A percentile compares a stretch with the other conserved stretches of the same genome.
These are phyloP conservation scores for Paragyromitra xinjiangensis DNA, from an alignment of 495 filamentous ascomycete species.

Conservation along the genomic window DNA sequence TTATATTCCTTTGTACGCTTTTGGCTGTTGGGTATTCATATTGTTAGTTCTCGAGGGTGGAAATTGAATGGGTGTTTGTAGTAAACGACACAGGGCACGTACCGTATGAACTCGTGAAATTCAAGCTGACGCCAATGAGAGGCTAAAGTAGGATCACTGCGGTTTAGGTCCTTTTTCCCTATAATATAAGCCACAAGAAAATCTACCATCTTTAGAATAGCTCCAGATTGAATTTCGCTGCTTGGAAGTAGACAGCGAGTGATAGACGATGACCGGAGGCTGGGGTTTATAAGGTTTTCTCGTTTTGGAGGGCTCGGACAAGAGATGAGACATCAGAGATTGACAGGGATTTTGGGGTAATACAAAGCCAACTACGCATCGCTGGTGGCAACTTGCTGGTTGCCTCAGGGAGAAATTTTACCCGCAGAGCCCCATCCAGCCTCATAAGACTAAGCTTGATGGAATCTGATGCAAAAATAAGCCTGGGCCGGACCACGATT, in stretches of 20 bases:
- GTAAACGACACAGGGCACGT: not conserved
- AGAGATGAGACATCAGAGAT: not conserved
- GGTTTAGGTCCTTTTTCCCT: too few species aligned
- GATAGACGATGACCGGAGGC: not conserved
- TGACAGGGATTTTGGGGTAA: too few species aligned
- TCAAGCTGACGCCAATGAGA: too few species aligned
- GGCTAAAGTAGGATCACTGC: too few species aligned
- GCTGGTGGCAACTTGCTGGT: not conserved
- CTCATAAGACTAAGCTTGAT: conserved; percentile 30
- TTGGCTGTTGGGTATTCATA: not conserved
- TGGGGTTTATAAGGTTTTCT: not conserved
- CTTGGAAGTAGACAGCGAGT: not conserved
- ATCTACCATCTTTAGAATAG: too few species aligned
- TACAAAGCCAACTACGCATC: not conserved
- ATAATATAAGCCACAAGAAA: too few species aligned
- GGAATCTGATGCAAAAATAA: conserved; percentile 29
- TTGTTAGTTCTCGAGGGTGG: not conserved
- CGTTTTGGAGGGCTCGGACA: too few species aligned
- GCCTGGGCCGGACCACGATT: conserved; percentile 8
- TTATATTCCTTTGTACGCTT: conserved; percentile 1
- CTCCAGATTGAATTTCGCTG: too few species aligned
- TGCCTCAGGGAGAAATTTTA: conserved; percentile 3
- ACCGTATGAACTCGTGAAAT: too few species aligned
- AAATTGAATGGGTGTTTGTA: not conserved
- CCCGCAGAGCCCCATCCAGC: conserved; percentile 30